Evolutionary conservation across 257 asterid genomes (phyloP), one percentile per base, ranked within the genome.

Genomic region (Solanum chilense): DNA sequence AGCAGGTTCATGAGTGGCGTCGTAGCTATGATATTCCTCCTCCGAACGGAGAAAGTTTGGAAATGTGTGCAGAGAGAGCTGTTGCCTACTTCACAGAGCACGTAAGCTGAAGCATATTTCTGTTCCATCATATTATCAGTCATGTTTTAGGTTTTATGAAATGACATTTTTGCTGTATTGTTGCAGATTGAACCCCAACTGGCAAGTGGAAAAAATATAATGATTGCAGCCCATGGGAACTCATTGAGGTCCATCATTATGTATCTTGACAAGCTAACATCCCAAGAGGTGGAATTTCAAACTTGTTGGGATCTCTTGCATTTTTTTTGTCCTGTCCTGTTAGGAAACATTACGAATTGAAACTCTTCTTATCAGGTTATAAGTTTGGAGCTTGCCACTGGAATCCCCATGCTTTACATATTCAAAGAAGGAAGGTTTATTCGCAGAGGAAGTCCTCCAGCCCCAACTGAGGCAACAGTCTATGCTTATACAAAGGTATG

Each of bases 161-260:
- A 58, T 75, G 85, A 85, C 87, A 12, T 64, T 87, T 64, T 88
- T 71, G 85, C 18, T 87, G 39, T 81, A 39, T 80, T 92, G 62
- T 29, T 93, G 91, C 95, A 97, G 99, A 96, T 96, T 87, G 98
- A 93, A 89, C 99, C 98, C 64, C 93, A 93, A 91, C 97, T 97
- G 84, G 89, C 87, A 56, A 81, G 90, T 37, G 99, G 99, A 74
- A 94, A 96, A 88, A 93, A 97, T 82, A 93, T 97, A 71, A 95
- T 95, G 99, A 96, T 97, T 88, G 99, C 99, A 25, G 99, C 99
- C 25, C 99, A 97, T 86, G 99, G 99, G 41, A 97, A 97, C 88
- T 97, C 99, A 9, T 93, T 97, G 89, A 93, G 99, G 93, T 97
- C 99, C 76, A 97, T 97, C 90, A 97, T 96, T 62, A 96, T 96